Conservation (phyloP, 495 filamentous ascomycete species). For the Penicillium simplicissimum region DNA sequence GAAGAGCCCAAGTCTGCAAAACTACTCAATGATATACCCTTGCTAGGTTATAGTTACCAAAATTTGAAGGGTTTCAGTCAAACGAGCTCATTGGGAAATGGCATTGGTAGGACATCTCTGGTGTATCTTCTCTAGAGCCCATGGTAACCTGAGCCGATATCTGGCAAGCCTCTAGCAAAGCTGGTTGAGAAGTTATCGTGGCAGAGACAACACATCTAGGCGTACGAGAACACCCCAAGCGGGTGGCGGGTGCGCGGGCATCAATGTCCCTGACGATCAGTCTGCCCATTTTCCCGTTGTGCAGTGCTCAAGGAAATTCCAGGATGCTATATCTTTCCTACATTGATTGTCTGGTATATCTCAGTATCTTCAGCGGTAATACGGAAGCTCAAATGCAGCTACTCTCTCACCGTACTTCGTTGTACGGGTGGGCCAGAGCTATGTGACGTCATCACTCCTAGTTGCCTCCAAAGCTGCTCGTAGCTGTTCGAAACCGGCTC, state of each 20-base stretch:
- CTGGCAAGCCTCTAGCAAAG: neutral
- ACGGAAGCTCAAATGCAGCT: neutral
- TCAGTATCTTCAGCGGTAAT: neutral
- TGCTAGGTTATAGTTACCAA: no score
- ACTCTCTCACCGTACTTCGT: neutral
- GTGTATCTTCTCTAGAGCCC: no score
- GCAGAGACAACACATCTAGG: no score
- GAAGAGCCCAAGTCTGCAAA: no score
- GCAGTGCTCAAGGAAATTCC: neutral
- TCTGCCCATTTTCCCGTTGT: neutral
- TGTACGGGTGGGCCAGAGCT: neutral
- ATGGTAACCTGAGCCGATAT: neutral
- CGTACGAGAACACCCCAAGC: no score
- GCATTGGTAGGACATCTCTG: no score
- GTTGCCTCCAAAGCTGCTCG: neutral
- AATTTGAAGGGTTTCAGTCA: no score
- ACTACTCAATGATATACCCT: no score
- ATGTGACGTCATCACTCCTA: constrained; percentile 9
- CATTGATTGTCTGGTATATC: neutral
- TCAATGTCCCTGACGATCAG: neutral
- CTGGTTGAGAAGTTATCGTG: neutral
- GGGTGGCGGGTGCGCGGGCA: neutral
- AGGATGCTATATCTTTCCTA: no score
- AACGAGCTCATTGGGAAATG: no score
- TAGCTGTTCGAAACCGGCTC: neutral